Percentiles rank a stretch among this genome's conserved stretches.
Conservation (phyloP, 2,329 filamentous ascomycete genomes). For the Sporothrix luriei region DNA sequence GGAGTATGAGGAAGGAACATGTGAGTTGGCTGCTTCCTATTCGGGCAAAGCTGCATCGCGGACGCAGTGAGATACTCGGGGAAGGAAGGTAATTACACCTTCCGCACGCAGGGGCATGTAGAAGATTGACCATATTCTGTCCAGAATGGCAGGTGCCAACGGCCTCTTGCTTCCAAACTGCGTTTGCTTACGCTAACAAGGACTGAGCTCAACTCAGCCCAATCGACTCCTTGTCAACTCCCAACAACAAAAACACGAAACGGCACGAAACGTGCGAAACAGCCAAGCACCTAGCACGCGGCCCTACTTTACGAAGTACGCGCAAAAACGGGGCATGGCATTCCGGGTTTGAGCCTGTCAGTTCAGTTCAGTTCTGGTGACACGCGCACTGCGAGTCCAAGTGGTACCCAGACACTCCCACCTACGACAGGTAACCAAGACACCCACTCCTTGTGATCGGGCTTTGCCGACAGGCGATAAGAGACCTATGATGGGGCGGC, state of each 20-base stretch:
- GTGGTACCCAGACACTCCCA: background rate
- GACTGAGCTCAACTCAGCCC: background rate
- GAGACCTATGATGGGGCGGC: background rate
- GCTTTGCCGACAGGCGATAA: conserved; percentile 27
- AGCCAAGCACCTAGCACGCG: background rate
- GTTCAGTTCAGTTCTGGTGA: background rate
- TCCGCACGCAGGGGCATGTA: conserved; percentile 5
- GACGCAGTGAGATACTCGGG: background rate
- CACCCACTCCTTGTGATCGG: conserved; percentile 16
- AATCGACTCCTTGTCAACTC: background rate
- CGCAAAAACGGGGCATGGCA: conserved; percentile 17
- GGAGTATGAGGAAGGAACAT: conserved; percentile 29
- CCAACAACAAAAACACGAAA: background rate
- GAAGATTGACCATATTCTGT: background rate
- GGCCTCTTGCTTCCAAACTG: background rate
- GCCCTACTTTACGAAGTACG: background rate
- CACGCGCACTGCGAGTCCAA: conserved; percentile 3
- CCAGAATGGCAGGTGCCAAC: conserved; percentile 22
- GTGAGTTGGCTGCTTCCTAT: conserved; percentile 28
- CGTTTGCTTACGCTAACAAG: background rate
- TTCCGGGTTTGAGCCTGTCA: background rate
- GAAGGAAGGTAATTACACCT: conserved; percentile 24
- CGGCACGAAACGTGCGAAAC: no score
- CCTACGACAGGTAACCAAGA: background rate
- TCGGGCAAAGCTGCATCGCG: conserved; percentile 26